Conservation (phyloP, 2,329 filamentous ascomycete genomes). For the Xylaria digitata region DNA sequence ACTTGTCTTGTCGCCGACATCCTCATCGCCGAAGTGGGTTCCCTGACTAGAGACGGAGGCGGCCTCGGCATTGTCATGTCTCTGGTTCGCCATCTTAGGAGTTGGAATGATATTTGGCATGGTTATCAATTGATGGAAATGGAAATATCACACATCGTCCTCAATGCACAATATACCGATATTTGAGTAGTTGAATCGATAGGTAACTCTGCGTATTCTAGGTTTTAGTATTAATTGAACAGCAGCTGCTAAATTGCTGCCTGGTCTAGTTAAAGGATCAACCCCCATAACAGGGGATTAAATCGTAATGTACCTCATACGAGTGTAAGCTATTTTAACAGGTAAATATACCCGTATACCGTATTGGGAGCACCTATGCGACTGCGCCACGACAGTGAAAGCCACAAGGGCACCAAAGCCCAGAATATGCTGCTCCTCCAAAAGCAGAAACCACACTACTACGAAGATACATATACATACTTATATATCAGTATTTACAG, state of each 20-base stretch:
- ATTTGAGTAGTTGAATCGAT: background rate
- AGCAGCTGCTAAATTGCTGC: background rate
- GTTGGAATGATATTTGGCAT: background rate
- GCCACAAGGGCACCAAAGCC: no score
- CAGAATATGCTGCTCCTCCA: no score
- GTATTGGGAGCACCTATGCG: background rate
- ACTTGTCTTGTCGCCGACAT: constrained; percentile 38
- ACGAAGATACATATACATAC: no score
- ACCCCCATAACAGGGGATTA: background rate
- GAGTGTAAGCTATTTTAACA: background rate
- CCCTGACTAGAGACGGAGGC: background rate
- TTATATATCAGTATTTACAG: no score
- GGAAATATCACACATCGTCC: background rate
- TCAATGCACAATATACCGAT: constrained; percentile 1
- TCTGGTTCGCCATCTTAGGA: constrained; percentile 6
- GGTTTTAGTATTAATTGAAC: background rate
- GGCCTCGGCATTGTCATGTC: background rate
- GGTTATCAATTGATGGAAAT: constrained; percentile 6
- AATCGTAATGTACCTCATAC: background rate
- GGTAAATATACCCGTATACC: no score
- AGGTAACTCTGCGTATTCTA: background rate
- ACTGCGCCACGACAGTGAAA: constrained; percentile 1
- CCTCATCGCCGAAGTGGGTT: constrained; percentile 14
- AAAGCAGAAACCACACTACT: no score
- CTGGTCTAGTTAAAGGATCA: background rate